These are phyloP conservation scores for Ciborinia camelliae DNA, from an alignment of 2,329 filamentous ascomycete genomes.

Conservation along the genomic window DNA sequence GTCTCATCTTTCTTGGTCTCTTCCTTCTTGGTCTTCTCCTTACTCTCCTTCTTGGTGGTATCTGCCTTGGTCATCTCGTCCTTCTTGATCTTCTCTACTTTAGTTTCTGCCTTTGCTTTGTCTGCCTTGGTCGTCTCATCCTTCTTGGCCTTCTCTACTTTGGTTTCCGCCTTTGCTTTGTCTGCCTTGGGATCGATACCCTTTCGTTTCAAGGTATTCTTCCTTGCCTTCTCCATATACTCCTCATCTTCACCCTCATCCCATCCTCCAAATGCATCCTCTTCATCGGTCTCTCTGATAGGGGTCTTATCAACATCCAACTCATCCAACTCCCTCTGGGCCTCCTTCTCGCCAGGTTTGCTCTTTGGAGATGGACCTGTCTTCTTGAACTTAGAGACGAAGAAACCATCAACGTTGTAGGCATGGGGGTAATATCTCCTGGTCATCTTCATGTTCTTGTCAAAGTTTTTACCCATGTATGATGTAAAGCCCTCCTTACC, in stretches of 20 bases:
- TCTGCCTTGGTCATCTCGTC: not conserved
- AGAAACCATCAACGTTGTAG: conserved; percentile 98
- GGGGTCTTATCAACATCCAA: conserved; percentile 65
- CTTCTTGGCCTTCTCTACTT: conserved; percentile 19
- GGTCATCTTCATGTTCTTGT: conserved; percentile 77
- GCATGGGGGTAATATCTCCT: conserved; percentile 85
- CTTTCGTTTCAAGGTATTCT: conserved; percentile 68
- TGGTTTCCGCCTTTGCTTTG: conserved; percentile 33
- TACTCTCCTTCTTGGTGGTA: conserved; percentile 1
- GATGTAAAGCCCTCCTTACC: conserved; percentile 89
- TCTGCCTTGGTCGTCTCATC: not conserved
- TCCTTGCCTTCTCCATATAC: conserved; percentile 70
- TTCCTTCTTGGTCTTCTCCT: conserved; percentile 2
- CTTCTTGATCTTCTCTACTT: not conserved
- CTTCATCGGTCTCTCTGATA: conserved; percentile 39
- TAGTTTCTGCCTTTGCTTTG: not conserved
- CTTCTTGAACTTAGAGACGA: conserved; percentile 97
- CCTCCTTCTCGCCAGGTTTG: conserved; percentile 33
- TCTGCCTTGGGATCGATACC: conserved; percentile 68
- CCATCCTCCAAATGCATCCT: conserved; percentile 66
- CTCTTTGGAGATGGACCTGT: conserved; percentile 67
- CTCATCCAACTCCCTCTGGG: conserved; percentile 40
- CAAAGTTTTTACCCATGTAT: conserved; percentile 89
- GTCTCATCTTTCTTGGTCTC: conserved; percentile 8
- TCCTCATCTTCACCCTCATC: conserved; percentile 69